Percentiles rank a stretch among this genome's conserved stretches.
phyloP scores from a whole-genome alignment of 371 early-diverging fungal genomes.

The Mucor indicus region DNA sequence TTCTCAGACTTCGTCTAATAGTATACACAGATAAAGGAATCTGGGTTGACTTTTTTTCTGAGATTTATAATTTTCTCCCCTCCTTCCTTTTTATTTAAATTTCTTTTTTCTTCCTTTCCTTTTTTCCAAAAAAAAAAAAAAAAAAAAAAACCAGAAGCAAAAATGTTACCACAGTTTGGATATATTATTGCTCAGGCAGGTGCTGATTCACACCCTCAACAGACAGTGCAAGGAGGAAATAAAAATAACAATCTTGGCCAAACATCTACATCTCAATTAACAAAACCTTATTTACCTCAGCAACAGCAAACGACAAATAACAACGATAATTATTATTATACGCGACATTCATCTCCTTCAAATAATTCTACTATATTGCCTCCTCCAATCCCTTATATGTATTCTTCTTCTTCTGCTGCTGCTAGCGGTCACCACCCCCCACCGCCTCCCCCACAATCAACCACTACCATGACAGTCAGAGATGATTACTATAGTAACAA shows the following conservation, averaged over 20 bases:
- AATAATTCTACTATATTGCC: slow-evolving; percentile 4
- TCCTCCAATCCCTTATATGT: slow-evolving; percentile 19
- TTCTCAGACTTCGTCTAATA: too few species aligned
- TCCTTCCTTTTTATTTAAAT: too few species aligned
- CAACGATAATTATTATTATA: slow-evolving; percentile 14
- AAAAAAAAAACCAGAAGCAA: neutral
- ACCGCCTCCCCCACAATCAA: slow-evolving; percentile 5
- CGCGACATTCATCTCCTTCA: slow-evolving; percentile 13
- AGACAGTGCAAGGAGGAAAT: neutral
- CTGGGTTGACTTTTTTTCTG: too few species aligned
- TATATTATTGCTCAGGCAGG: slow-evolving; percentile 47
- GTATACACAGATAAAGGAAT: too few species aligned
- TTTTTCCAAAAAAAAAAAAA: too few species aligned
- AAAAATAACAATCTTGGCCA: slow-evolving; percentile 4
- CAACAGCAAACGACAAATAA: slow-evolving; percentile 1
- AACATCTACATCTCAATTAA: slow-evolving; percentile 8
- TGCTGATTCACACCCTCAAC: slow-evolving; percentile 31
- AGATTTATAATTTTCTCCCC: too few species aligned
- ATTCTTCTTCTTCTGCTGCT: neutral
- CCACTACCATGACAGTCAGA: too few species aligned
- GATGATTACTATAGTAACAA: slow-evolving; percentile 9
- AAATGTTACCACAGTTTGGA: slow-evolving; percentile 67
- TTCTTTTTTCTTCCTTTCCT: too few species aligned
- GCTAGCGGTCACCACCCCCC: neutral
- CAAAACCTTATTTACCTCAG: slow-evolving; percentile 9